Evolutionary conservation across 495 filamentous ascomycete species (phyloP), one percentile per base, ranked within the genome.

Genomic region (Astrothelium subdiscretum): DNA sequence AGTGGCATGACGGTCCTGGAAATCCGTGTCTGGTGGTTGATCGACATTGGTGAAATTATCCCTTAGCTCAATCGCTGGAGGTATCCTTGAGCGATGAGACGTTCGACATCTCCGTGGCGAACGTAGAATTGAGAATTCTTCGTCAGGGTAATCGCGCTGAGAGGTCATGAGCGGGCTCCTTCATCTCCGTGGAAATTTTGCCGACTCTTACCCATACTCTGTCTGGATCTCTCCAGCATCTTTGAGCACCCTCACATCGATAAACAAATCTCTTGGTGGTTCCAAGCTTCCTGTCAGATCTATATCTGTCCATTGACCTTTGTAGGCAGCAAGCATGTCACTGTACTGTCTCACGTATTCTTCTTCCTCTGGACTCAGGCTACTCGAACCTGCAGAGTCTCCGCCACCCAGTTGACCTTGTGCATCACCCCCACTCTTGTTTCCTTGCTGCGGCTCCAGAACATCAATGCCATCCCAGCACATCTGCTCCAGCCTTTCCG

Each of bases 161-260:
- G n/a, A 32, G 8, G 15, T 27, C 63, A 27, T 60, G 6, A 62
- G 31, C 18, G 12, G 32, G 12, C 3, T 24, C 57, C 5, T 32
- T 4, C 32, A 57, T 57, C 22, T 52, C 29, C 6, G n/a, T 22
- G n/a, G 32, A 60, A 59, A 8, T 6, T n/a, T 3, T 40, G 3
- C 5, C 0, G 1, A 62, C 75, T 15, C 84, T 72, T 82, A 97
- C 90, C 95, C 95, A 74, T 97, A 99, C 78, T 99, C 95, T 12
- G 95, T 99, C 76, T 99, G 94, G 65, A 99, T 96, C 79, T 97
- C 94, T 27, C 95, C 95, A 48, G 92, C 95, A 78, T 99, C 94
- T 71, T 94, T 96, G 65, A 99, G 74, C 59, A 97, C 95, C 60
- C 95, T 79, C 58, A 99, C 95, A 75, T 99, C 95, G 72, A 99